Conservation (phyloP, 169 alveolate genomes). For the Cystoisospora suis region DNA sequence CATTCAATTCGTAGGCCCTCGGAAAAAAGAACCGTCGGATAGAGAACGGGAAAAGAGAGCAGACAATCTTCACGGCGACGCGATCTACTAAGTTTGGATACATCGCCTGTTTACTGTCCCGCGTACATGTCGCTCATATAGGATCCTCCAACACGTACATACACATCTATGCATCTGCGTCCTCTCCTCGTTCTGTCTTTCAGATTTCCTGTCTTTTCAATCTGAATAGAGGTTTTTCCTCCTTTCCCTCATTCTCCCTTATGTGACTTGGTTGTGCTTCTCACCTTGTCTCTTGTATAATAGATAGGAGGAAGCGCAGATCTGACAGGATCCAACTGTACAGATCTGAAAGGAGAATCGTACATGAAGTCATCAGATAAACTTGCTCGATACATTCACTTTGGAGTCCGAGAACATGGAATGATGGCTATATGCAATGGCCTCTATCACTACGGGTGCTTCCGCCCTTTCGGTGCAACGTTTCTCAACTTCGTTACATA, state of each 20-base stretch:
- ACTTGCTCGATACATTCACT: constrained; percentile 58
- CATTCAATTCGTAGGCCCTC: too few species aligned
- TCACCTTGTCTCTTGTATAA: neutral
- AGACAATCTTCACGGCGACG: too few species aligned
- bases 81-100: too few species aligned
- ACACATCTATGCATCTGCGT: neutral
- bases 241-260: neutral
- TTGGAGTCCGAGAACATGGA: constrained; percentile 83
- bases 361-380: neutral
- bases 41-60: too few species aligned
- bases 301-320: constrained; percentile 82
- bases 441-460: constrained; percentile 75
- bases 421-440: constrained; percentile 83
- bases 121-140: too few species aligned
- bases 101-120: too few species aligned
- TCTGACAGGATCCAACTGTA: constrained; percentile 76
- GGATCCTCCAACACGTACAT: too few species aligned
- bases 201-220: neutral
- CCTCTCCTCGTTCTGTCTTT: neutral
- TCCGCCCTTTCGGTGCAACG: constrained; percentile 79
- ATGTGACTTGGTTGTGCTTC: neutral
- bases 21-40: too few species aligned
- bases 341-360: constrained; percentile 47
- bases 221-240: neutral
- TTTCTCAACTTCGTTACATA: constrained; percentile 78